Base-by-base conservation (phyloP, 192 early-diverging fungal species). In the Chytriomyces confervae region DNA sequence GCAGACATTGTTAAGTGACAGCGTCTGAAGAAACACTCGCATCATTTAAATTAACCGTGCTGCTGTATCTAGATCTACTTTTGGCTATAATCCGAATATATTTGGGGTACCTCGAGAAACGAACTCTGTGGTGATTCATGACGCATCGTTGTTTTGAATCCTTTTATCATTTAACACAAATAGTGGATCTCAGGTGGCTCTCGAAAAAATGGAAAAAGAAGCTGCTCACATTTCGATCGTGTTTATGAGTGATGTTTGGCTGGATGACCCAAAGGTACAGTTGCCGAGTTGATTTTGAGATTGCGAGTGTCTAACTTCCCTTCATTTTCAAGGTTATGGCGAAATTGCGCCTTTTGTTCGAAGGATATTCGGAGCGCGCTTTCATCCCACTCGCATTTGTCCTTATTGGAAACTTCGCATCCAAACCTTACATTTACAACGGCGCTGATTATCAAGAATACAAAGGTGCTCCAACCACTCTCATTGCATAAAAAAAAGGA, bases 341-440 rank as follows among this genome's bases (percentile, higher is more conserved):
- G 36, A 93, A 94, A 6, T 81, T 97, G 23, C 81, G 88, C 7
- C 84, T 81, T 11, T 83, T 98, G 13, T 92, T 97, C 65, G 89
- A 91, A 45, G 93, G 92, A 18, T 97, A 93, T 69, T 88, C 88
- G 6, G 79, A 83, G 46, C 23, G 53, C 18, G 80, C 87, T 1
- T 84, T 84, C 3, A 82, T 91, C 20, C 96, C 95, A 7, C 84
- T 96, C 5, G 93, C 93, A 16, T 95, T 98, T 79, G 88, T 96
- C 24, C 86, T 98, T 27, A 90, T 92, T 44, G 96, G 96, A 27
- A 95, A 93, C 78, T 98, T 98, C 75, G 85, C 88, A 27, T 95
- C 94, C 1, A 86, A 85, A 50, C 90, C 92, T 0, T 94, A 92
- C 75, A 81, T 91, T 2, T 86, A 85, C 60, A 88, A 90, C 6